Evolutionary conservation across 2,329 filamentous ascomycete genomes (phyloP), one percentile per base, ranked within the genome.

Genomic region (Arthroderma sp.): DNA sequence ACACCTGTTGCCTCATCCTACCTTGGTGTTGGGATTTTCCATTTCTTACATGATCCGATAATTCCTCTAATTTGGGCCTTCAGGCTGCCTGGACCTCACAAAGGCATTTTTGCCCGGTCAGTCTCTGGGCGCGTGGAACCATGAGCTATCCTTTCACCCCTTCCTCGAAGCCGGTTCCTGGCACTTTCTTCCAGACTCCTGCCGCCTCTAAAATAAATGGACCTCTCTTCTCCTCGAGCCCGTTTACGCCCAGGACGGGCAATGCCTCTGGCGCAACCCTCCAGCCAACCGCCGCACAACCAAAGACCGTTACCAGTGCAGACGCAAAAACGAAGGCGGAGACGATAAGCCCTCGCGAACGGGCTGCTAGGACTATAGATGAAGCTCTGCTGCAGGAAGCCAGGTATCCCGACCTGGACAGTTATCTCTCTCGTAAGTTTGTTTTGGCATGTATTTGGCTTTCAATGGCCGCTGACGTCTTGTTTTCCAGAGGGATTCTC

Each of bases 341-440:
- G 48, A 61, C 65, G n/a, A 57, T 83, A 39, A 78, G 77, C 38
- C 83, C 84, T 0, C 75, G 94, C 48, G 75, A 84, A 53, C 83
- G 85, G 63, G 91, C 86, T 15, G 85, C 87, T 39, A 75, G 73
- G 52, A 88, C 83, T 15, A 81, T 98, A 61, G 94, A 94, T 63
- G 75, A 80, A 52, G 81, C 83, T 38, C 68, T 96, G 38, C 72
- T 77, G 47, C 71, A 74, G 47, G 89, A 96, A 58, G 78, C 80
- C 55, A 78, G 78, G 58, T 98, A 86, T 58, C 88, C 88, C 5
- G 85, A 94, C 51, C 70, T 98, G 11, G 89, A 96, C 61, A 83
- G 78, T 47, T 94, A 94, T 66, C 80, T 93, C 56, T 78, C 81
- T 65, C 85, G 87, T 91, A 72, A 73, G 85, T 75, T 43, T 41